Conservation (phyloP, 2,329 filamentous ascomycete genomes). For the Penicillium corylophilum region DNA sequence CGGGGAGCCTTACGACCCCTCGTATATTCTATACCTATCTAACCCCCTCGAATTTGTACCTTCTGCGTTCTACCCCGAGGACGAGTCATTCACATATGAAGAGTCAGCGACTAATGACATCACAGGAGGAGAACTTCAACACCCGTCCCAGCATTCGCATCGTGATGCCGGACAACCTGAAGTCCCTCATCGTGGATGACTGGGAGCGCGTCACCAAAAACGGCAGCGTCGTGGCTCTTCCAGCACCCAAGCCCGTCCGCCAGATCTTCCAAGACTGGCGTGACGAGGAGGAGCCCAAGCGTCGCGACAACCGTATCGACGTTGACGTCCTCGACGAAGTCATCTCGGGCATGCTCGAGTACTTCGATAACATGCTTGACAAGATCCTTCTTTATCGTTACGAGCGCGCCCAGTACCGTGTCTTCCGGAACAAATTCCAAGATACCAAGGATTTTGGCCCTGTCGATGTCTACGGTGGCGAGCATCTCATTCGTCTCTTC, state of each 20-base stretch:
- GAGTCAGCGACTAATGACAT: background rate
- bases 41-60: background rate
- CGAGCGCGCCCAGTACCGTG: slow-evolving; percentile 83
- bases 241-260: slow-evolving; percentile 71
- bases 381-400: slow-evolving; percentile 92
- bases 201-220: slow-evolving; percentile 99
- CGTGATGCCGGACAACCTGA: slow-evolving; percentile 81
- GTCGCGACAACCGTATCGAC: slow-evolving; percentile 59
- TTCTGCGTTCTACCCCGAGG: background rate
- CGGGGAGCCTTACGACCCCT: background rate
- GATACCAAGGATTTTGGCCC: slow-evolving; percentile 49
- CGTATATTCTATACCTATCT: background rate
- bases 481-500: slow-evolving; percentile 85
- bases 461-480: slow-evolving; percentile 84
- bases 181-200: slow-evolving; percentile 91
- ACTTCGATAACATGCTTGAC: slow-evolving; percentile 88
- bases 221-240: slow-evolving; percentile 81
- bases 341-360: slow-evolving; percentile 79
- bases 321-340: slow-evolving; percentile 88
- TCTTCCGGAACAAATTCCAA: slow-evolving; percentile 70
- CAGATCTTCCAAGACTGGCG: slow-evolving; percentile 80
- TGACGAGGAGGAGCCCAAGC: slow-evolving; percentile 65
- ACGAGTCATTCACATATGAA: background rate
- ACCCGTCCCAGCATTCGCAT: slow-evolving; percentile 82
- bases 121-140: slow-evolving; percentile 84